Base-by-base conservation (phyloP, 257 asterid genomes). In the Salvia rosmarinus region DNA sequence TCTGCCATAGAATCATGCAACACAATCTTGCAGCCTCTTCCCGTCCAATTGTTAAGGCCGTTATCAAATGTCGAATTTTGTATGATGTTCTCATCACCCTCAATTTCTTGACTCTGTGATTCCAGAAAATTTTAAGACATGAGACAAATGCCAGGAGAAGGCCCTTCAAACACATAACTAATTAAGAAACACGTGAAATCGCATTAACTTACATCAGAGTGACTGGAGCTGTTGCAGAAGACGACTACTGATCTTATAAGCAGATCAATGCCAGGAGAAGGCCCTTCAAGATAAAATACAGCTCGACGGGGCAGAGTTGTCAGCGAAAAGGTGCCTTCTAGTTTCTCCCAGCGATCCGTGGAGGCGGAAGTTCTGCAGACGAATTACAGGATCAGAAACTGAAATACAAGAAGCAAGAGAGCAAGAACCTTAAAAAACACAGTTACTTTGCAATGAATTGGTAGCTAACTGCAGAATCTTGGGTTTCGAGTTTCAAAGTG, bases 1-100 rank as follows among this genome's bases (percentile, higher is more conserved):
- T 86, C 87, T 34, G 81, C 89, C 90, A 83, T 83, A 1, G 90
- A 83, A 58, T 87, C 88, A 69, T 78, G 93, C 81, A 87, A 75
- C 58, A 51, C 76, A 40, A 87, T 73, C 78, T 87, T 81, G 95
- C 97, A 91, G 65, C 97, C 91, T 81, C 95, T 82, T n/a, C 89
- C 97, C 11, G 96, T 68, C 97, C 95, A 91, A 64, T 78, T 84
- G 21, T 78, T 84, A 28, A 88, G 80, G 19, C 96, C 95, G 65
- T 89, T 84, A 4, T 85, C 90, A 83, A 91, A 91, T 56, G 68
- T 75, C 50, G 94, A 85, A 68, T 91, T 91, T 62, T 78, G 63
- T 83, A 87, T 80, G 68, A 89, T 86, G 80, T 80, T 82, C 50
- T 81, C 92, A 30, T 87, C 90, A 16, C 77, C 93, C 21, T 72